A percentile compares a stretch with the other conserved stretches of the same genome.
These are phyloP conservation scores for Aspergillus incahuasiensis DNA, from an alignment of 495 filamentous ascomycete species.

Conservation along the genomic window DNA sequence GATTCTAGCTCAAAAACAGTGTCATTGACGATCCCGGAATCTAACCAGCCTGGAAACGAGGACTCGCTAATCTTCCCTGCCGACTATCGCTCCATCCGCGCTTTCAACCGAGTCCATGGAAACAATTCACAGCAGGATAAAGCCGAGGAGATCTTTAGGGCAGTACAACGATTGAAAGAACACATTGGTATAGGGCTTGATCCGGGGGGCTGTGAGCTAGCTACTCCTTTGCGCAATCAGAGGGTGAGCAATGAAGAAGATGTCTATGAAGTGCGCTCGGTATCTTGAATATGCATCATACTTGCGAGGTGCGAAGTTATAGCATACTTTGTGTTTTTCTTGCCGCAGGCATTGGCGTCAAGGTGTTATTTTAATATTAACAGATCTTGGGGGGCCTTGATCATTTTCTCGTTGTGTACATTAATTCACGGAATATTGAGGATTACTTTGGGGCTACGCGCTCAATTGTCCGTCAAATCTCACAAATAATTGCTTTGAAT, in stretches of 20 bases:
- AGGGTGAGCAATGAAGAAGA: conserved; percentile 42
- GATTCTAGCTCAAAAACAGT: conserved; percentile 7
- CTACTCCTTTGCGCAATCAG: conserved; percentile 17
- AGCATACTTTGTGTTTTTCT: background rate
- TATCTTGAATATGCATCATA: conserved; percentile 2
- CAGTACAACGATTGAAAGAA: conserved; percentile 41
- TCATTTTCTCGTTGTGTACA: background rate
- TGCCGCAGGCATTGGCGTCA: background rate
- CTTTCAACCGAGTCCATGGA: conserved; percentile 37
- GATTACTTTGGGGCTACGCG: background rate
- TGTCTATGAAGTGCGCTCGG: conserved; percentile 30
- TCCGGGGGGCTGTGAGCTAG: conserved; percentile 34
- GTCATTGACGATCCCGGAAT: conserved; percentile 22
- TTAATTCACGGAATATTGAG: background rate
- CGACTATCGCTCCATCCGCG: conserved; percentile 26
- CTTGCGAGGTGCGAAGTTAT: background rate
- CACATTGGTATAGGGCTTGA: conserved; percentile 47
- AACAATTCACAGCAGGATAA: conserved; percentile 34
- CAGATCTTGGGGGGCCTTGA: background rate
- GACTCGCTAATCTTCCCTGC: conserved; percentile 37
- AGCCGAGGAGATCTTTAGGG: conserved; percentile 33
- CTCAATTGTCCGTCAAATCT: background rate
- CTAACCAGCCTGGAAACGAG: conserved; percentile 16
- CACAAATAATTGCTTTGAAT: background rate
- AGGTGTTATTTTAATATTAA: background rate